These are phyloP conservation scores for Dissophora ornata DNA, from an alignment of 192 early-diverging fungal genomes.

Conservation along the genomic window DNA sequence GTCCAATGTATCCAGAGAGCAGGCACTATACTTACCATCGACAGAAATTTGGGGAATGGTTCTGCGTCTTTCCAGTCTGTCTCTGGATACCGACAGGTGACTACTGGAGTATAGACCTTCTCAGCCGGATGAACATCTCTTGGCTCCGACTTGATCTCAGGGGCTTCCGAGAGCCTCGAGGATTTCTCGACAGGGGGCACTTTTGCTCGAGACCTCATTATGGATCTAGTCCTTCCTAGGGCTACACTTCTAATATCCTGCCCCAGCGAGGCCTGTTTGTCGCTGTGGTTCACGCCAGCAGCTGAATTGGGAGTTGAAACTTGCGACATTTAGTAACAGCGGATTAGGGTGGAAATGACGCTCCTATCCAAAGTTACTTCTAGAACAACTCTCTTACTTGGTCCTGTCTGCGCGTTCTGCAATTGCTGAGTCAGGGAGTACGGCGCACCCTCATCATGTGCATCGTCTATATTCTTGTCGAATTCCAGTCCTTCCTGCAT, in stretches of 20 bases:
- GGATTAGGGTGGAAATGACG: too few species aligned
- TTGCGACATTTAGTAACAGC: too few species aligned
- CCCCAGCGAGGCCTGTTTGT: slow-evolving; percentile 13
- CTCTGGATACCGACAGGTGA: slow-evolving; percentile 48
- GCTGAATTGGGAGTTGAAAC: not conserved
- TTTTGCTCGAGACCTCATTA: slow-evolving; percentile 21
- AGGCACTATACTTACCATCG: slow-evolving; percentile 16
- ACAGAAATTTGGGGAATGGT: slow-evolving; percentile 28
- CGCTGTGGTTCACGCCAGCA: slow-evolving; percentile 1
- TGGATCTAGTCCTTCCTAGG: slow-evolving; percentile 15
- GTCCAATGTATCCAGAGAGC: not conserved
- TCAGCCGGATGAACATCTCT: slow-evolving; percentile 38
- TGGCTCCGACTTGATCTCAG: not conserved
- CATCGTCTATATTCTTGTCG: slow-evolving; percentile 6
- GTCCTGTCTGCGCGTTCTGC: too few species aligned
- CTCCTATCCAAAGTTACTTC: too few species aligned
- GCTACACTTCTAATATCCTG: slow-evolving; percentile 20
- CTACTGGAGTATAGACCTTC: slow-evolving; percentile 25
- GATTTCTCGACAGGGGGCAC: not conserved
- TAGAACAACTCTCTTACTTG: too few species aligned
- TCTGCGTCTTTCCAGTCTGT: slow-evolving; percentile 42
- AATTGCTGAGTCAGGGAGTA: not conserved
- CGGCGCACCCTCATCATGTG: not conserved
- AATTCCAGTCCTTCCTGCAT: slow-evolving; percentile 30
- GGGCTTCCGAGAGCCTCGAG: not conserved